A percentile compares a stretch with the other conserved stretches of the same genome.
Conservation (phyloP, 768 basidiomycete species). For the Amanita subjunquillea region DNA sequence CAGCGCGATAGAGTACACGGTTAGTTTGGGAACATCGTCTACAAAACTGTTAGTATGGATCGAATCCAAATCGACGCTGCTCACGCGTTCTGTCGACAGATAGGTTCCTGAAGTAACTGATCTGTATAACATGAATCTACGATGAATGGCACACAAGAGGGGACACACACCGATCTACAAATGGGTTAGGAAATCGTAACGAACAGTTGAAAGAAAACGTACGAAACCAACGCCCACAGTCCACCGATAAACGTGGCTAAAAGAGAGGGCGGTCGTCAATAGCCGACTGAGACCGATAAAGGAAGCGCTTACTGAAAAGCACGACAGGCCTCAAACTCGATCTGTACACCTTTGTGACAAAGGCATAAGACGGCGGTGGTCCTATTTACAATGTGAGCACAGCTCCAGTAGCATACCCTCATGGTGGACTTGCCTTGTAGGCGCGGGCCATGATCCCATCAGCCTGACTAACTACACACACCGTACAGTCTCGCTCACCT, state of each 20-base stretch:
- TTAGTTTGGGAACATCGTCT: constrained; percentile 36
- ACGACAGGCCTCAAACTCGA: constrained; percentile 57
- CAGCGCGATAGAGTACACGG: constrained; percentile 45
- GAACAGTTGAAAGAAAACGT: constrained; percentile 19
- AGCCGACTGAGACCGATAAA: background rate
- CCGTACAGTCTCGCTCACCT: constrained; percentile 18
- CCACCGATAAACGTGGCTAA: constrained; percentile 35
- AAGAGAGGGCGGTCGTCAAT: constrained; percentile 4
- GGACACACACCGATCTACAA: constrained; percentile 22
- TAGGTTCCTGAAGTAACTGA: constrained; percentile 52
- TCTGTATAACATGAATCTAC: constrained; percentile 22
- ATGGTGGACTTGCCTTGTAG: constrained; percentile 11
- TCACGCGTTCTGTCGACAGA: constrained; percentile 35
- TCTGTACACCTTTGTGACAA: constrained; percentile 43
- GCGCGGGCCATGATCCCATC: background rate
- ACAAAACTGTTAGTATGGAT: background rate
- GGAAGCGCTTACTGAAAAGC: constrained; percentile 22
- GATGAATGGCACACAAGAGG: background rate
- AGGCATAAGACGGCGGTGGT: constrained; percentile 48
- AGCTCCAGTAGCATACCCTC: background rate
- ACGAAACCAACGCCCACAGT: constrained; percentile 59
- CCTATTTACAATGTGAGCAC: constrained; percentile 17
- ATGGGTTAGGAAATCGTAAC: background rate
- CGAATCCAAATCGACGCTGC: background rate
- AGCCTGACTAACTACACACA: constrained; percentile 5